Conservation (phyloP, 2,329 filamentous ascomycete species). For the Ascochyta koolunga region DNA sequence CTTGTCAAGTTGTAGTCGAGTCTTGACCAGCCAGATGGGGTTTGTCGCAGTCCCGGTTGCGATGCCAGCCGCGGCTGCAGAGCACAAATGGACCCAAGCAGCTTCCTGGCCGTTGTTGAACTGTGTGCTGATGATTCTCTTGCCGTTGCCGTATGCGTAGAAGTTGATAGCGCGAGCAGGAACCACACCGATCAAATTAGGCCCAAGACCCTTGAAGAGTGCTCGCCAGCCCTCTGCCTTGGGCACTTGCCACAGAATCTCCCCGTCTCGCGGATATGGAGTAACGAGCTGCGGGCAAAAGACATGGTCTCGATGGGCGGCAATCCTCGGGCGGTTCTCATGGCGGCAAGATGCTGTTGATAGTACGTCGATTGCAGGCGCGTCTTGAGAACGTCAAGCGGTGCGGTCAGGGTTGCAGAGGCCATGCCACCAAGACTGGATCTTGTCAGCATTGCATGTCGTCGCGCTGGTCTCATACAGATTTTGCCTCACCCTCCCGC, state of each 20-base stretch:
- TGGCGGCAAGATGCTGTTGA: constrained; percentile 77
- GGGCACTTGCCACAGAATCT: constrained; percentile 83
- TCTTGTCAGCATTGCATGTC: constrained; percentile 21
- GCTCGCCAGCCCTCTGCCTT: constrained; percentile 82
- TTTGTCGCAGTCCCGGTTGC: constrained; percentile 91
- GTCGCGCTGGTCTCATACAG: constrained; percentile 29
- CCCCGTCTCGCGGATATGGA: constrained; percentile 87
- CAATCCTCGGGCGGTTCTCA: constrained; percentile 64
- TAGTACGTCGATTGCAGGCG: constrained; percentile 94
- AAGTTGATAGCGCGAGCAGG: constrained; percentile 93
- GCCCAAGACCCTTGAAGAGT: constrained; percentile 90
- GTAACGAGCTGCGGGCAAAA: constrained; percentile 67
- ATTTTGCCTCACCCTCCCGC: constrained; percentile 74
- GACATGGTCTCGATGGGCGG: constrained; percentile 64
- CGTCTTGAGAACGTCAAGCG: constrained; percentile 92
- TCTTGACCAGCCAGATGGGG: constrained; percentile 97
- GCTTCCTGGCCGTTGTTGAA: constrained; percentile 74
- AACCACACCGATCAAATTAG: constrained; percentile 87
- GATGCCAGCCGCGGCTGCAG: constrained; percentile 79
- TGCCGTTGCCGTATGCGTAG: constrained; percentile 90
- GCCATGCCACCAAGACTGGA: constrained; percentile 85
- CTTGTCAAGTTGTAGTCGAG: constrained; percentile 88
- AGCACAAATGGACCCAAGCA: constrained; percentile 77
- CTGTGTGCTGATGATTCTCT: constrained; percentile 76
- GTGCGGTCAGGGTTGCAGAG: constrained; percentile 88